Percentiles rank a stretch among this genome's conserved stretches.
These are phyloP conservation scores for Talaromyces funiculosus DNA, from an alignment of 2,329 filamentous ascomycete species.

Conservation along the genomic window DNA sequence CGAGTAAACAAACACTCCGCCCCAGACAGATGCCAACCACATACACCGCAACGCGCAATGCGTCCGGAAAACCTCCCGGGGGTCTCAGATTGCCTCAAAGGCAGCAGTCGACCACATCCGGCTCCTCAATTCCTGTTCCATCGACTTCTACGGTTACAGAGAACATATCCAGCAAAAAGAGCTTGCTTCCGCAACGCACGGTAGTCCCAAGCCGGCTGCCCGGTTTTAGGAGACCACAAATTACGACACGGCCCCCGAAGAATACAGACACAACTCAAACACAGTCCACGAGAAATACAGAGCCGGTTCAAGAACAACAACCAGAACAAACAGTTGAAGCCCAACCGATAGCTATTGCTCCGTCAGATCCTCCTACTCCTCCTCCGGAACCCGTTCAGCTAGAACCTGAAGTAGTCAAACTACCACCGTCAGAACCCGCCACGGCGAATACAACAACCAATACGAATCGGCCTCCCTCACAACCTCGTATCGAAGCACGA, in stretches of 20 bases:
- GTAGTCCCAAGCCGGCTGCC: conserved; percentile 17
- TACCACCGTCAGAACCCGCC: neutral
- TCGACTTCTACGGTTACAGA: conserved; percentile 8
- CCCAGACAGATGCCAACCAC: conserved; percentile 13
- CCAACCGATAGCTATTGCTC: neutral
- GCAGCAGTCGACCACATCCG: conserved; percentile 15
- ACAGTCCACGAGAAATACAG: neutral
- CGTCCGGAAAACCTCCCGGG: conserved; percentile 13
- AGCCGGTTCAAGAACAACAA: neutral
- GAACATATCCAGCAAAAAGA: conserved; percentile 24
- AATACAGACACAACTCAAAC: neutral
- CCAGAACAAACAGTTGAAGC: neutral
- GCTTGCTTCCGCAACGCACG: conserved; percentile 27
- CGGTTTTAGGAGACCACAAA: conserved; percentile 16
- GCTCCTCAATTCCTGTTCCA: conserved; percentile 12
- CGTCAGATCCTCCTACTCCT: neutral
- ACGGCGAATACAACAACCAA: neutral
- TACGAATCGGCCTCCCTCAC: neutral
- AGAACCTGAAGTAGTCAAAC: neutral
- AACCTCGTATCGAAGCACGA: neutral
- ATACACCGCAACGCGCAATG: conserved; percentile 14
- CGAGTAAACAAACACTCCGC: neutral
- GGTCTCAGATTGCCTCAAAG: conserved; percentile 11
- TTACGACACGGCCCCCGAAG: conserved; percentile 9
- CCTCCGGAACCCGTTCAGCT: neutral